Percentiles rank a stretch among this genome's conserved stretches.
These are phyloP conservation scores for Cystofilobasidium ferigula DNA, from an alignment of 768 basidiomycete genomes.

Conservation along the genomic window DNA sequence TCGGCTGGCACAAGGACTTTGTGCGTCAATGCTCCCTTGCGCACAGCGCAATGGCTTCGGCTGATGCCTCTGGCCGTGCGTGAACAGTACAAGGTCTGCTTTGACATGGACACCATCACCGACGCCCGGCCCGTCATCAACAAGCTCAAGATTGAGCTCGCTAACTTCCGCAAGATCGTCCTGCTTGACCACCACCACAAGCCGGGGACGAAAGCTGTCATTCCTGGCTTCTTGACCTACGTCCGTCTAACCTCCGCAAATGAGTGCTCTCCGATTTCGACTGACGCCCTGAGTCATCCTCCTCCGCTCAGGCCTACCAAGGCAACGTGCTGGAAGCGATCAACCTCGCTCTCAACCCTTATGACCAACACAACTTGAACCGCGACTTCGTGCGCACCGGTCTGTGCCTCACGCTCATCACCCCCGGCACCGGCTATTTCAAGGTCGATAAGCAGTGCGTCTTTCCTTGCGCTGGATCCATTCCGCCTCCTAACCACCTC, in stretches of 20 bases:
- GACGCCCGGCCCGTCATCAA: slow-evolving; percentile 83
- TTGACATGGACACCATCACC: slow-evolving; percentile 73
- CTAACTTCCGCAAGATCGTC: slow-evolving; percentile 80
- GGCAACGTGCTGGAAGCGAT: slow-evolving; percentile 91
- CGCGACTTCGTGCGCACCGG: slow-evolving; percentile 85
- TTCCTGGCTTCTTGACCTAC: slow-evolving; percentile 37
- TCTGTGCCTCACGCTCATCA: slow-evolving; percentile 67
- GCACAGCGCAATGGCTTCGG: not conserved
- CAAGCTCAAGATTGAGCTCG: slow-evolving; percentile 65
- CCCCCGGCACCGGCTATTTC: slow-evolving; percentile 89
- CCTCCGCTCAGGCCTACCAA: slow-evolving; percentile 63
- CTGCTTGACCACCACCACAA: slow-evolving; percentile 81
- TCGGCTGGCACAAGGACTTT: slow-evolving; percentile 71
- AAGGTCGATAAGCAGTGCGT: slow-evolving; percentile 61
- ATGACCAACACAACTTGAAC: slow-evolving; percentile 87
- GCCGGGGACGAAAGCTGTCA: slow-evolving; percentile 37
- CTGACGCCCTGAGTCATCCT: slow-evolving; percentile 31
- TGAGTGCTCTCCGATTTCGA: not conserved
- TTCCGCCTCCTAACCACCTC: not conserved
- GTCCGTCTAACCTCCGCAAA: slow-evolving; percentile 29
- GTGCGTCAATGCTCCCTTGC: not conserved
- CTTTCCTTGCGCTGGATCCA: not conserved
- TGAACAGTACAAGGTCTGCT: slow-evolving; percentile 67
- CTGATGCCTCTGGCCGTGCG: not conserved
- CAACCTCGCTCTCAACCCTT: slow-evolving; percentile 81